Conservation (phyloP, 2,329 filamentous ascomycete species). For the Fusarium incarnatum region DNA sequence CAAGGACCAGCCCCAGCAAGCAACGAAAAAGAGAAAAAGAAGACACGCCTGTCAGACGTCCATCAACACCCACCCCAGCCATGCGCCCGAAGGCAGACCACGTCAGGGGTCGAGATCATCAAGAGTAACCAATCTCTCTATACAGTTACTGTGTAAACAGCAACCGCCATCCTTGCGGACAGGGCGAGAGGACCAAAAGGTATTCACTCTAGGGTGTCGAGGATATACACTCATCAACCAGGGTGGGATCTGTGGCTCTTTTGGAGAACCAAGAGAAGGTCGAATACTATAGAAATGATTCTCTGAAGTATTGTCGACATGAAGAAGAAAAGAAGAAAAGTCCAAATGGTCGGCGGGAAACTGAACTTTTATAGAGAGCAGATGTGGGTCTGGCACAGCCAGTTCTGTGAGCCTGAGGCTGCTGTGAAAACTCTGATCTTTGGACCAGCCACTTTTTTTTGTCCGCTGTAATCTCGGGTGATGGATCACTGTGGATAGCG, state of each 20-base stretch:
- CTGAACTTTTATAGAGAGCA: slow-evolving; percentile 18
- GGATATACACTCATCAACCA: slow-evolving; percentile 69
- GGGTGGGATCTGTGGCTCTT: slow-evolving; percentile 90
- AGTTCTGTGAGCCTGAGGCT: slow-evolving; percentile 14
- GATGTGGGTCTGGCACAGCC: neutral
- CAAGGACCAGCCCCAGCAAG: slow-evolving; percentile 57
- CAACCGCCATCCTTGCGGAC: slow-evolving; percentile 66
- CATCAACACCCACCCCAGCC: slow-evolving; percentile 83
- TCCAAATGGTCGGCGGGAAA: slow-evolving; percentile 43
- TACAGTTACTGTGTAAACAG: slow-evolving; percentile 63
- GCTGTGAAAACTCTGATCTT: slow-evolving; percentile 27
- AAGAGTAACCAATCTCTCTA: slow-evolving; percentile 76
- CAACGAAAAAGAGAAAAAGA: slow-evolving; percentile 68
- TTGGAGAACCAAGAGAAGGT: slow-evolving; percentile 91
- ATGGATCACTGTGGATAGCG: neutral
- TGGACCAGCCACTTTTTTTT: slow-evolving; percentile 24
- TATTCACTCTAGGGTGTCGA: slow-evolving; percentile 66
- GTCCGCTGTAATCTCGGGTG: slow-evolving; percentile 17
- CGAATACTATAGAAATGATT: slow-evolving; percentile 99
- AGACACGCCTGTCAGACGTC: slow-evolving; percentile 83
- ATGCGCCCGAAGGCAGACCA: slow-evolving; percentile 81
- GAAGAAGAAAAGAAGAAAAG: slow-evolving; percentile 62
- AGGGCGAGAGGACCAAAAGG: slow-evolving; percentile 42
- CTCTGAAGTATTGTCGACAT: slow-evolving; percentile 76
- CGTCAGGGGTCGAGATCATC: slow-evolving; percentile 90